These are phyloP conservation scores for Pyracantha coccinea DNA, from an alignment of 331 rosid genomes.

Conservation along the genomic window DNA sequence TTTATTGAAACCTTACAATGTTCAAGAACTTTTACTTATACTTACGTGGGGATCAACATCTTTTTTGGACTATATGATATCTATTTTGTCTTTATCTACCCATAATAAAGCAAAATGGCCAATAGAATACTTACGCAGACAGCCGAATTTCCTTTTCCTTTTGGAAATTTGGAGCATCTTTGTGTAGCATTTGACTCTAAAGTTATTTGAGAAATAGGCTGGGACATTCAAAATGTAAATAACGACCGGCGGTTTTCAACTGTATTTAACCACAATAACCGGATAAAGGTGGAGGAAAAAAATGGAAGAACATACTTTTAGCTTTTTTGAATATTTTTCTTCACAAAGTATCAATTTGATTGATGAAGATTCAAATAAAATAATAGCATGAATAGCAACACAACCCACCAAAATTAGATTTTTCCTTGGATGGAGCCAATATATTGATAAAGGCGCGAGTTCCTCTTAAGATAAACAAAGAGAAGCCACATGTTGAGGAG, in stretches of 20 bases:
- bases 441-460: too few species aligned
- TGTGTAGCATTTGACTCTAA: too few species aligned
- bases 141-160: constrained; percentile 17
- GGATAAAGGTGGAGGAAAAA: constrained; percentile 29
- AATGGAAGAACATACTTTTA: background rate
- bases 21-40: background rate
- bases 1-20: background rate
- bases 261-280: constrained; percentile 68
- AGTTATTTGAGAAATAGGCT: too few species aligned
- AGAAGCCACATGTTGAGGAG: too few species aligned
- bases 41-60: constrained; percentile 26
- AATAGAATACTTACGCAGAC: constrained; percentile 16
- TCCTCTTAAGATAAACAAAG: too few species aligned
- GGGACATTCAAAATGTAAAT: background rate
- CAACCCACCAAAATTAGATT: background rate
- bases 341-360: background rate
- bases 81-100: constrained; percentile 38
- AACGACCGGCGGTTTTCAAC: constrained; percentile 36
- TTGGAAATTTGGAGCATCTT: too few species aligned
- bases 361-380: background rate
- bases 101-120: constrained; percentile 31
- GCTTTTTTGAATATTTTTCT: background rate
- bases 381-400: background rate
- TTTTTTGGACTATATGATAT: constrained; percentile 33
- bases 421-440: background rate